phyloP scores from a whole-genome alignment of 495 filamentous ascomycete species.

The Lasiosphaeria miniovina region DNA sequence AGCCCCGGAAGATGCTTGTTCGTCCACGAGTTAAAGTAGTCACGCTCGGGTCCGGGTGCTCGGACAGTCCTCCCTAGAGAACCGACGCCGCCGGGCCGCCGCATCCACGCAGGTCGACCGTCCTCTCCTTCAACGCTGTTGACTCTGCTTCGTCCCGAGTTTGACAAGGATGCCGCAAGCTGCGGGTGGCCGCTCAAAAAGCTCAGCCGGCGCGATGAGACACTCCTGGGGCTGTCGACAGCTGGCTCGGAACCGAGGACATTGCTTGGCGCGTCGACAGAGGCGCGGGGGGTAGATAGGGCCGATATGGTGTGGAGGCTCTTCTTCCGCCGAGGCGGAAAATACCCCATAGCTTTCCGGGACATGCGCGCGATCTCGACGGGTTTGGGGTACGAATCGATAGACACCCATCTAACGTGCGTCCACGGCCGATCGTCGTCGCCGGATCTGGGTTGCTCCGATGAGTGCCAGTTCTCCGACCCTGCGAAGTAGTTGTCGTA shows the following conservation, averaged over 20 bases:
- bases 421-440: constrained; percentile 63
- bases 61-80: constrained; percentile 66
- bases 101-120: constrained; percentile 53
- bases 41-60: constrained; percentile 73
- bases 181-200: constrained; percentile 28
- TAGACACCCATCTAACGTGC: constrained; percentile 81
- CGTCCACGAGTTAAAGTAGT: constrained; percentile 76
- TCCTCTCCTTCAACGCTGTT: constrained; percentile 29
- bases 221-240: constrained; percentile 33
- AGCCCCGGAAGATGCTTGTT: constrained; percentile 72
- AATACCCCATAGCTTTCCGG: constrained; percentile 80
- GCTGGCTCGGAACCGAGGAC: constrained; percentile 33
- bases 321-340: constrained; percentile 87
- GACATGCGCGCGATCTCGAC: constrained; percentile 87
- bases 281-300: constrained; percentile 59
- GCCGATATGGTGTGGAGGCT: constrained; percentile 52
- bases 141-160: constrained; percentile 26
- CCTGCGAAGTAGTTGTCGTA: constrained; percentile 36
- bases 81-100: constrained; percentile 81
- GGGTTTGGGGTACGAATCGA: constrained; percentile 63
- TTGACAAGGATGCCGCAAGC: constrained; percentile 16
- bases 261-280: constrained; percentile 54
- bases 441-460: constrained; percentile 16
- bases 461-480: constrained; percentile 30
- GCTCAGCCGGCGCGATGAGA: constrained; percentile 41